Evolutionary conservation across 2,329 filamentous ascomycete species (phyloP), one percentile per base, ranked within the genome.

Genomic region (Fusarium succisae): DNA sequence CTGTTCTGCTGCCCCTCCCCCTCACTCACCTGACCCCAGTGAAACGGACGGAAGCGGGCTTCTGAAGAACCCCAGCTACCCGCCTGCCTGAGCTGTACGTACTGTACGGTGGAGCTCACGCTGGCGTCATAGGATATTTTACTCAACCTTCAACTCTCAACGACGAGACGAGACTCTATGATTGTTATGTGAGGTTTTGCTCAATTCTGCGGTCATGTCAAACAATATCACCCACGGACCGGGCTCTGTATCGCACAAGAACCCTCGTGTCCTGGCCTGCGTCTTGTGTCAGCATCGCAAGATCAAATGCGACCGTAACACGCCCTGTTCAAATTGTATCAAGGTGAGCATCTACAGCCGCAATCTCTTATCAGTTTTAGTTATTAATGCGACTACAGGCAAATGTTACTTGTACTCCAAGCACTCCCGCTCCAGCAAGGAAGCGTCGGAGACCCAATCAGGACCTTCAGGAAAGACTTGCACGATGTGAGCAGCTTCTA

Each of bases 201-300:
- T 58, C 58, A 70, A 50, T 71, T 71, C 58, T 45, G 37, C 70
- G 75, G 78, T 75, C 69, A 83, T 83, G 82, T 82, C 82, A 69
- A 77, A 76, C 38, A 70, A 80, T 59, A 75, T 77, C 22, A 70
- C 78, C 39, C 73, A 78, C 48, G 75, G 74, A 37, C 72, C 53
- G 47, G 67, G 74, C 38, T 73, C 64, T 50, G 37, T 53, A 35
- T 45, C 78, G 56, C 79, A 80, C 63, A 87, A 86, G 78, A 80
- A 83, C 18, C 80, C 82, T 20, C 82, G 87, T 74, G 84, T 89
- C 53, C 81, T 89, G 65, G 87, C 87, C 26, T 89, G 88, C 74
- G 87, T 89, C 26, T 82, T 90, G 43, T 91, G 89, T 77, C 89
- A 91, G 78, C 87, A 88, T 77, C 86, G 89, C 76, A 91, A 91